These are phyloP conservation scores for Trifolium dubium DNA, from an alignment of 306 rosid genomes.

Conservation along the genomic window DNA sequence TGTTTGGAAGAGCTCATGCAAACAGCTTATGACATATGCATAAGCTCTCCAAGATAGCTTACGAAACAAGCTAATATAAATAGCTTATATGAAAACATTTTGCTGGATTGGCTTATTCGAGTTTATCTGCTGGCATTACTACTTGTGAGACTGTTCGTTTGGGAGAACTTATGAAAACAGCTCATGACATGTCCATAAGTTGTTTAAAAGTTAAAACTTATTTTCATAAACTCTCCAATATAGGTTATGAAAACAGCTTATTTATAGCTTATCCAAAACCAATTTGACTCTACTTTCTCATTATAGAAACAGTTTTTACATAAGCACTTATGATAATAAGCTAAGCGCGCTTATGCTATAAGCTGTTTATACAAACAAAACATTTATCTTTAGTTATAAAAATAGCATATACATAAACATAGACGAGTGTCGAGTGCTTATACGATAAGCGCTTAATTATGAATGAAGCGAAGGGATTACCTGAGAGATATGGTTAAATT, in stretches of 20 bases:
- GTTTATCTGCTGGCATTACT: not conserved
- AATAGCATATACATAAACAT: not conserved
- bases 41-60: not conserved
- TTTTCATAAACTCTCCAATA: not conserved
- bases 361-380: not conserved
- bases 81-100: not conserved
- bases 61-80: not conserved
- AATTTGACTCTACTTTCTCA: not conserved
- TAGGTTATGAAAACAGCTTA: not conserved
- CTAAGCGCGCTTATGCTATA: not conserved
- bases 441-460: not conserved
- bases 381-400: not conserved
- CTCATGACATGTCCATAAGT: not conserved
- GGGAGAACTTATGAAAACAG: not conserved
- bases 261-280: not conserved
- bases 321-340: not conserved
- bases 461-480: constrained; percentile 37
- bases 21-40: not conserved
- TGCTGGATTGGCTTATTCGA: not conserved
- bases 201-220: not conserved
- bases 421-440: not conserved
- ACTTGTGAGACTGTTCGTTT: not conserved
- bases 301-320: not conserved
- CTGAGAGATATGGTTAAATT: constrained; percentile 68
- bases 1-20: not conserved